Evolutionary conservation across 2,329 filamentous ascomycete species (phyloP).

Genomic region (Phoma herbarum): DNA sequence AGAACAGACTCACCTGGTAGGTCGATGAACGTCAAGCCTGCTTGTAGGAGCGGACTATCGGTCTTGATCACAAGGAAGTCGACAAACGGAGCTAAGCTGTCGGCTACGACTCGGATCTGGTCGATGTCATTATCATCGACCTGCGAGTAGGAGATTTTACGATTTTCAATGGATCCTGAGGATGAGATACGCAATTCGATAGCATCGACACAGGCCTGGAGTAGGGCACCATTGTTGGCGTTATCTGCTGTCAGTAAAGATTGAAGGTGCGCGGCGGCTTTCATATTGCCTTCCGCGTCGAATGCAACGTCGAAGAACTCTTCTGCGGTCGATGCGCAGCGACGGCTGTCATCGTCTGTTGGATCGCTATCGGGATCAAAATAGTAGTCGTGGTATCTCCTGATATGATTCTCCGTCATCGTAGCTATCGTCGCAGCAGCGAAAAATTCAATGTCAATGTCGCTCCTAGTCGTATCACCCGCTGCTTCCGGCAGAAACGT

Average conservation of each 20-base stretch:
- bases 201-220: constrained; percentile 8
- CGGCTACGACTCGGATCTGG: constrained; percentile 2
- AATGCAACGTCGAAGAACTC: constrained; percentile 18
- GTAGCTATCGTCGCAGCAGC: neutral
- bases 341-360: constrained; percentile 11
- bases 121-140: constrained; percentile 11
- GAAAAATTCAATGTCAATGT: constrained; percentile 11
- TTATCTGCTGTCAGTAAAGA: constrained; percentile 1
- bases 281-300: neutral
- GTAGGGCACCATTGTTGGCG: neutral
- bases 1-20: constrained; percentile 4
- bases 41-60: constrained; percentile 4
- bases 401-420: constrained; percentile 14
- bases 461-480: constrained; percentile 2
- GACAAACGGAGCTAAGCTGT: constrained; percentile 11
- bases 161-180: neutral
- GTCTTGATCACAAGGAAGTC: constrained; percentile 19
- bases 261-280: neutral
- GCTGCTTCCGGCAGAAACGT: neutral
- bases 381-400: constrained; percentile 10
- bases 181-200: constrained; percentile 14
- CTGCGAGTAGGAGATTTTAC: constrained; percentile 1
- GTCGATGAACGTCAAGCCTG: constrained; percentile 17
- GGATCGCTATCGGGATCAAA: constrained; percentile 4
- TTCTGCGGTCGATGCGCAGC: constrained; percentile 8